Base-by-base conservation (phyloP, 1,284 basidiomycete species). In the Leucoagaricus sp. region DNA sequence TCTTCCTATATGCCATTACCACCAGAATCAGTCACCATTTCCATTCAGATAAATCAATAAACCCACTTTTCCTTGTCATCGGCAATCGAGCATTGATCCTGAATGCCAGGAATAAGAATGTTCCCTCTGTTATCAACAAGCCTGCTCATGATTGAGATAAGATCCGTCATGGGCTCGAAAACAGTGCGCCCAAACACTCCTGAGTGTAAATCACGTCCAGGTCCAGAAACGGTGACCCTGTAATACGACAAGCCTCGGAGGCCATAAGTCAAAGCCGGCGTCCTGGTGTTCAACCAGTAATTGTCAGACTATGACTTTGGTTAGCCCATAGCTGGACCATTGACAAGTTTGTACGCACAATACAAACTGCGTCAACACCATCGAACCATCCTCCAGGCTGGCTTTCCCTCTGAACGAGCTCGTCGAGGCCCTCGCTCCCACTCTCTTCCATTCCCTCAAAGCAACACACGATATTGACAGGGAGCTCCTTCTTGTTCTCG, bases 401-500 rank as follows among this genome's bases (percentile, higher is more conserved):
- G 58, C 88, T 87, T 77, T 98, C 94, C 49, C 79, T 80, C 61
- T 83, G 76, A 64, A 99, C 95, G 50, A 98, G 84, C 52, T 93
- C 93, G 68, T 98, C 96, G 10, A 99, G 82, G 5, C 95, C 95
- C 66, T 95, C 93, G 44, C 91, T 94, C 6, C 96, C 96, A 64
- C 83, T 91, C 78, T 99, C 96, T 74, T 99, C 96, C 97, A 99
- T 99, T 7, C 96, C 95, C 73, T 99, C 96, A 67, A 99, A 96
- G 78, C 93, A 94, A 79, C 95, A 90, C 66, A 89, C 86, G 64
- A 99, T 74, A 75, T 99, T 99, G 53, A 99, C 96, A 1, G 96
- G 96, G 17, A 99, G 81, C 50, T 89, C 85, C 55, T 89, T 79
- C 40, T 84, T 82, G 47, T 87, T 83, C 60, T 87, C 72, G 57